Evolutionary conservation across 1,139 yeast species (phyloP).

Genomic region (Blastobotrys apis): DNA sequence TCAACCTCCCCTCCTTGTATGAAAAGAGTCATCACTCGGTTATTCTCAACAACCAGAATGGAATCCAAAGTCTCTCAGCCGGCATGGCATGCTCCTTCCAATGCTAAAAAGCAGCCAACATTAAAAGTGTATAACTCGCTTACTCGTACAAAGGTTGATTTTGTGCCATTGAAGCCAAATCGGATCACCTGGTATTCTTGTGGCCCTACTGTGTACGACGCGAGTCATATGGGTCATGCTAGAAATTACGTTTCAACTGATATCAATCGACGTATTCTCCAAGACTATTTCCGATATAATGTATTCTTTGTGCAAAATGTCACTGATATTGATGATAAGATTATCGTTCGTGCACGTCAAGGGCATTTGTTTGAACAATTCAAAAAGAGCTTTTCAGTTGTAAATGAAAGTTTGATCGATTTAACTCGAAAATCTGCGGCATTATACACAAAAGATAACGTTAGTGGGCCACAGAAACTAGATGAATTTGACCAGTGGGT

Average conservation of each 20-base stretch:
- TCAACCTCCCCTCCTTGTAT: too few species aligned
- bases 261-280: slow-evolving; percentile 80
- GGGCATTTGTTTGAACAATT: slow-evolving; percentile 68
- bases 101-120: slow-evolving; percentile 18
- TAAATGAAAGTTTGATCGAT: slow-evolving; percentile 40
- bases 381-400: slow-evolving; percentile 21
- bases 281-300: slow-evolving; percentile 87
- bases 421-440: slow-evolving; percentile 45
- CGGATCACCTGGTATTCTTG: slow-evolving; percentile 93
- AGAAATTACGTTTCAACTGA: slow-evolving; percentile 94
- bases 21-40: slow-evolving; percentile 3
- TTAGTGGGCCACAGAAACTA: slow-evolving; percentile 42
- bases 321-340: slow-evolving; percentile 96
- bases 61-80: slow-evolving; percentile 23
- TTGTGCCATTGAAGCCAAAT: slow-evolving; percentile 56
- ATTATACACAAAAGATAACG: slow-evolving; percentile 52
- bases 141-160: slow-evolving; percentile 74
- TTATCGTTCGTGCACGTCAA: slow-evolving; percentile 91
- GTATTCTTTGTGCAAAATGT: slow-evolving; percentile 89
- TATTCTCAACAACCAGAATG: slow-evolving; percentile 8
- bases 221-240: slow-evolving; percentile 99
- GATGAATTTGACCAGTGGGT: slow-evolving; percentile 52
- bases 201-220: slow-evolving; percentile 98
- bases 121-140: slow-evolving; percentile 70
- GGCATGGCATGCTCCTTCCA: slow-evolving; percentile 23